Evolutionary conservation across 495 filamentous ascomycete genomes (phyloP), one percentile per base, ranked within the genome.

Genomic region (Penicillium steckii): DNA sequence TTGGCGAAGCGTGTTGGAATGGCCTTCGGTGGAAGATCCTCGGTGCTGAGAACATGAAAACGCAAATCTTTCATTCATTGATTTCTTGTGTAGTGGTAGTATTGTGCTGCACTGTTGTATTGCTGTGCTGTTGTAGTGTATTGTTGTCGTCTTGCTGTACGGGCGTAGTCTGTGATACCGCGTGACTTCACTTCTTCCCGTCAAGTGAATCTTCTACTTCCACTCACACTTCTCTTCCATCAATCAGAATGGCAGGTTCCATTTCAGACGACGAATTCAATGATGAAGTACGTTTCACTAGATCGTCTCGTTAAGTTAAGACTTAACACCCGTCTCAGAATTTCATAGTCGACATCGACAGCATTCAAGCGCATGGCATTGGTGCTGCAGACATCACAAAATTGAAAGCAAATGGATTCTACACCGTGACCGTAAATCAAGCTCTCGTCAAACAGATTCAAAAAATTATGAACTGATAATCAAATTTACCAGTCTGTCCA

Each of bases 291-390:
- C 19, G 18, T 8, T 10, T 8, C 12, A 2, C 33, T n/a, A 17
- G 3, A 13, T n/a, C 8, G 10, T n/a, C 12, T 5, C 15, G 3
- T 37, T 7, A 37, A 33, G 21, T 8, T 17, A 21, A 23, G 17
- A 44, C 27, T 26, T 24, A 8, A 44, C 10, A 52, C 32, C 12
- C 44, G 4, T 5, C n/a, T n/a, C 43, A 80, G 75, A 64, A 61
- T 44, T 83, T 83, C 65, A 88, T 91, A 59, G 72, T 90, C 26
- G 87, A 91, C 51, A 87, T 91, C 53, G 88, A 91, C 54, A 73
- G 71, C 37, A 83, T 91, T 42, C 87, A 91, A 68, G 75, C 82
- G 21, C 87, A 90, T 63, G 88, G 88, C 21, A 83, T 91, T 50
- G 82, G 82, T 23, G 86, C 84, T 30, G 80, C 84, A 12, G 88